Conservation (phyloP, 148 eudicot species). For the Linanthus parryae region DNA sequence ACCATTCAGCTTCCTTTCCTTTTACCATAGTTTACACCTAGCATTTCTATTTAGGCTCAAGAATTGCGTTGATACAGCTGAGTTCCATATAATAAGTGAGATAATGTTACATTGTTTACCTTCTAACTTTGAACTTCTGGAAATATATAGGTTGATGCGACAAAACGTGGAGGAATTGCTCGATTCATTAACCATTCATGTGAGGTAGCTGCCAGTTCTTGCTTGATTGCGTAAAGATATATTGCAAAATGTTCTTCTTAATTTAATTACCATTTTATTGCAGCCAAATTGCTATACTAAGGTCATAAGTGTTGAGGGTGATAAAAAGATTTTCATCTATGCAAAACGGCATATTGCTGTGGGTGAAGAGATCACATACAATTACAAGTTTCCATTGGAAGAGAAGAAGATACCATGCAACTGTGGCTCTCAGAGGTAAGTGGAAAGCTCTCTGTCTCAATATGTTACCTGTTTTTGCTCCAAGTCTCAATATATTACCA, state of each 20-base stretch:
- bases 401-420: conserved; percentile 91
- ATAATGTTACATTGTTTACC: too few relatives aligned
- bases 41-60: too few relatives aligned
- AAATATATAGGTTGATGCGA: conserved; percentile 85
- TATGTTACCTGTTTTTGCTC: not conserved
- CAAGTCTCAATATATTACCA: too few relatives aligned
- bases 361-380: conserved; percentile 93
- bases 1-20: too few relatives aligned
- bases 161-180: conserved; percentile 99
- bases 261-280: conserved; percentile 6
- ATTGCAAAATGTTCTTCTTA: not conserved
- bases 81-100: too few relatives aligned
- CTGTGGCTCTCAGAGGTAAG: conserved; percentile 83
- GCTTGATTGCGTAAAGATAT: not conserved
- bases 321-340: conserved; percentile 95
- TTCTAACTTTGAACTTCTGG: not conserved
- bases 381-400: conserved; percentile 96
- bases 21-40: too few relatives aligned
- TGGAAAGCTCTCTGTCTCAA: not conserved
- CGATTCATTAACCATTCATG: conserved; percentile 98
- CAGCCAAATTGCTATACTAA: conserved; percentile 99
- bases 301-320: conserved; percentile 86
- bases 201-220: conserved; percentile 45
- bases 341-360: conserved; percentile 81
- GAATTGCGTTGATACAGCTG: too few relatives aligned